Evolutionary conservation across 2,329 filamentous ascomycete genomes (phyloP), one percentile per base, ranked within the genome.

Genomic region (Cadophora sp.): DNA sequence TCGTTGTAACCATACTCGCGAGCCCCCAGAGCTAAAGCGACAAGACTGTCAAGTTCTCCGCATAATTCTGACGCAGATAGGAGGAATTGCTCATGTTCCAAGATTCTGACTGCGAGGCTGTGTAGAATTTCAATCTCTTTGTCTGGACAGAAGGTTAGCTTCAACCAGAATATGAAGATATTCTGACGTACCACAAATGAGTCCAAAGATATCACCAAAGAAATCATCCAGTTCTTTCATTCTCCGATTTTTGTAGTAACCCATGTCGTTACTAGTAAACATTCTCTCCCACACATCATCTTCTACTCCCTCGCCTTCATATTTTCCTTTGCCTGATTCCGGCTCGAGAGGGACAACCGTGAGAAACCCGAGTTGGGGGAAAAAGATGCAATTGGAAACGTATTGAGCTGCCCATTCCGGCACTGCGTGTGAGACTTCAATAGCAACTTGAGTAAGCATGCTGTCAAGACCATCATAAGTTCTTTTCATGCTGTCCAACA

Each of bases 341-440:
- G 83, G 80, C 72, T 93, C 87, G 3, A 90, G 79, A 1, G 86
- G 85, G 19, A 97, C 89, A 0, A 91, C 89, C 2, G 94, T 92
- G 46, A 97, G 86, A 76, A 97, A 99, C 0, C 96, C 96, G 46
- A 97, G 87, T 75, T 97, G 94, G 0, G 94, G 95, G 70, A 97
- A 91, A 77, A 96, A 97, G 22, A 96, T 91, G 70, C 97, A 97
- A 65, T 94, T 94, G 40, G 85, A 83, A 16, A 90, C 80, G 68
- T 86, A 83, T 34, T 80, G 77, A 29, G 78, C 78, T 22, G 84
- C 83, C 83, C 85, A 85, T 68, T 86, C 83, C 0, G 94, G 91
- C 24, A 96, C 82, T 1, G 84, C 83, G 16, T 80, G 78, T 0
- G 86, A 86, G 66, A 97, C 82, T n/a, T 87, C 85, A 22, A 84